Conservation (phyloP, 2,329 filamentous ascomycete genomes). For the Colletotrichum filicis region DNA sequence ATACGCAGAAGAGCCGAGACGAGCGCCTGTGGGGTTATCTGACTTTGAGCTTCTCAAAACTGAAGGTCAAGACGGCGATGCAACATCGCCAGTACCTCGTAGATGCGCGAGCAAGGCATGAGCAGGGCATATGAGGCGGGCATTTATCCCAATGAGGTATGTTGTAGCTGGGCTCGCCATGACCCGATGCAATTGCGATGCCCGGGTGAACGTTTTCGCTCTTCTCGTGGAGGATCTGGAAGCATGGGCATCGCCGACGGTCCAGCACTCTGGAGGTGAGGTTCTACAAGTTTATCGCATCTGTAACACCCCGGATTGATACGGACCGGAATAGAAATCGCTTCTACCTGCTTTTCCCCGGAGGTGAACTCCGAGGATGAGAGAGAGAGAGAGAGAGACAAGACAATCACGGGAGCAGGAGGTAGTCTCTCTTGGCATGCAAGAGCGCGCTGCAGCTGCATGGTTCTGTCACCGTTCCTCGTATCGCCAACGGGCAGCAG, state of each 20-base stretch:
- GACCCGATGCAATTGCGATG: conserved; percentile 7
- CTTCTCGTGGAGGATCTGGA: not conserved
- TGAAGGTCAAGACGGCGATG: conserved; percentile 8
- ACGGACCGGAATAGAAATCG: not conserved
- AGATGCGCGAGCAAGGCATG: not conserved
- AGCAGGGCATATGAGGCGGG: not conserved
- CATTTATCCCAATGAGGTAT: not conserved
- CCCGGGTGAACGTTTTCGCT: conserved; percentile 4
- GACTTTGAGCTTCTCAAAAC: conserved; percentile 3
- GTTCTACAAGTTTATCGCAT: too few relatives aligned
- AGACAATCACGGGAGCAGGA: not conserved
- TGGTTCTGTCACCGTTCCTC: not conserved
- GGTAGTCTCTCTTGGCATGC: conserved; percentile 14
- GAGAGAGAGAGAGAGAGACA: not conserved
- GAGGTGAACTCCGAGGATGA: not conserved
- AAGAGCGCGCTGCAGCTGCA: not conserved
- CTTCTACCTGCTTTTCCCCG: not conserved
- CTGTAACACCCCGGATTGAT: not conserved
- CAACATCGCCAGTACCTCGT: not conserved
- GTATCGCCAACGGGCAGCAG: conserved; percentile 10
- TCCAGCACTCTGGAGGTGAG: not conserved
- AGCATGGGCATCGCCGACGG: not conserved
- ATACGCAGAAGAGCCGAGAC: not conserved
- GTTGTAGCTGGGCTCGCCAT: conserved; percentile 5
- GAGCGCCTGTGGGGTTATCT: conserved; percentile 1